phyloP scores from a whole-genome alignment of 2,329 filamentous ascomycete species.

The Ilyonectria mors-panacis region DNA sequence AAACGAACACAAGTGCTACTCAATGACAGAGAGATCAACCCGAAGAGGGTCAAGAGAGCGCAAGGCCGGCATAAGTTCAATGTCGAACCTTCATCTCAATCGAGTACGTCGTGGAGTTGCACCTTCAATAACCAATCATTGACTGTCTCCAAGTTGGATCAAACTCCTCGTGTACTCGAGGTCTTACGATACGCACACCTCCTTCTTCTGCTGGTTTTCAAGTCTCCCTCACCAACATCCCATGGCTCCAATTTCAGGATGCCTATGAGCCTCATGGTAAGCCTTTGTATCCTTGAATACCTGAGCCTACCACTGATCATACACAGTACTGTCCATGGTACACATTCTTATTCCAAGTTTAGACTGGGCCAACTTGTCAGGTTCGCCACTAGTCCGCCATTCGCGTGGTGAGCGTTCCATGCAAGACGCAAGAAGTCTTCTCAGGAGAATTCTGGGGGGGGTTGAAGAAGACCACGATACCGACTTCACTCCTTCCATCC shows the following conservation, averaged over 20 bases:
- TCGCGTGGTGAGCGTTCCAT: background rate
- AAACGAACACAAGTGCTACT: background rate
- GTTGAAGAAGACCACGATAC: too few species aligned
- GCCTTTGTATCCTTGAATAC: background rate
- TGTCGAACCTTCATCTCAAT: background rate
- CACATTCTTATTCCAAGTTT: background rate
- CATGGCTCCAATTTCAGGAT: constrained; percentile 5
- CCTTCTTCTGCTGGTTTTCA: background rate
- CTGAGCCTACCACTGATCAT: background rate
- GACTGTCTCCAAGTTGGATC: background rate
- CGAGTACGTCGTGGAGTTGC: background rate
- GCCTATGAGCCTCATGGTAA: background rate
- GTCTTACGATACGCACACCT: constrained; percentile 5
- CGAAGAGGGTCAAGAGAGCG: background rate
- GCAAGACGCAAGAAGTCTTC: background rate
- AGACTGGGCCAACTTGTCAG: background rate
- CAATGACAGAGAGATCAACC: background rate
- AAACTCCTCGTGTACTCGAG: background rate
- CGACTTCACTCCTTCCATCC: background rate
- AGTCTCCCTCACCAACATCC: background rate
- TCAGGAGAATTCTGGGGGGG: too few species aligned
- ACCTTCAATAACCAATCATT: background rate
- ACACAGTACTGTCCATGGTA: background rate
- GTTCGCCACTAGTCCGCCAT: background rate
- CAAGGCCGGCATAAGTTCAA: background rate